Evolutionary conservation across 2,329 filamentous ascomycete species (phyloP), one percentile per base, ranked within the genome.

Genomic region (Albophoma yamanashiensis): DNA sequence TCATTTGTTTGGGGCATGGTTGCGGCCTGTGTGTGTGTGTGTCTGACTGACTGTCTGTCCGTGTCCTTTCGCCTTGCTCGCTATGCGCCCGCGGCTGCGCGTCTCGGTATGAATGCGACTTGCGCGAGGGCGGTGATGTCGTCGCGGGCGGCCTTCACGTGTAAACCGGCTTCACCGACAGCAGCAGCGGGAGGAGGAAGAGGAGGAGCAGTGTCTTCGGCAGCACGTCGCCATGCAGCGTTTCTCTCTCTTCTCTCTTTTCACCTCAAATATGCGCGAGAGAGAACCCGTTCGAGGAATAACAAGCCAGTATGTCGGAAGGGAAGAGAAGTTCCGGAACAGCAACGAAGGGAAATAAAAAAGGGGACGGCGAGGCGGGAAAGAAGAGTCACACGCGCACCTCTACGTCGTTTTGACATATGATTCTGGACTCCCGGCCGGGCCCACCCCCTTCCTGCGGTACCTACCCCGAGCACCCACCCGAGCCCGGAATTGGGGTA

Each of bases 1-100:
- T 70, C 68, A 56, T 59, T 66, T 59, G 67, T 68, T 61, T 65
- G 67, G 65, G 74, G 66, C 74, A 76, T 76, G 63, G 62, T 65
- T 62, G 59, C 53, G 58, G 58, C 25, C 36, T n/a, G 38, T 27
- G 47, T 15, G 31, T 12, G 25, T 7, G 25, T n/a, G n/a, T n/a
- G n/a, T n/a, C n/a, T n/a, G n/a, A n/a, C n/a, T n/a, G n/a, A n/a
- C n/a, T 9, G 12, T 15, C 25, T 15, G 27, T 27, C 15, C 7
- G 45, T 31, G 5, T 31, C 22, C 4, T 9, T 20, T n/a, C 53
- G 12, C 1, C 7, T 2, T 53, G 14, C 4, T 34, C 34, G 17
- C 34, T 36, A 39, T 22, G 36, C 34, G 31, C 45, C 14, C 45
- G 45, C 14, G 8, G 25, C 39, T 9, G 38, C 14, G 34, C 34